These are phyloP conservation scores for Ceratocystis cacaofunesta DNA, from an alignment of 2,329 filamentous ascomycete species.

Conservation along the genomic window DNA sequence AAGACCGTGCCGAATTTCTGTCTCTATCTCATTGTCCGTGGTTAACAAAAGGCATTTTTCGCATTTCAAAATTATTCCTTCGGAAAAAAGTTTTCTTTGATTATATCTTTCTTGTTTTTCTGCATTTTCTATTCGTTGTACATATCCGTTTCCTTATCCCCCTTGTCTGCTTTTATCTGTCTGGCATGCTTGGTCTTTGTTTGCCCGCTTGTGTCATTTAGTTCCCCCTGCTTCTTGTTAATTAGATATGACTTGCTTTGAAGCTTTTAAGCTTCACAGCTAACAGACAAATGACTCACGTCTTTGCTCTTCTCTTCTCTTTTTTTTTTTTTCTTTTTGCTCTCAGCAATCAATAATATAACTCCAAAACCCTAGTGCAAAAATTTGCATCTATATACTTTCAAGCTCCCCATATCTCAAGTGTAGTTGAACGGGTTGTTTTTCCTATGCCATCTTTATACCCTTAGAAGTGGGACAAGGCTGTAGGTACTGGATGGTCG, in stretches of 20 bases:
- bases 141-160: neutral
- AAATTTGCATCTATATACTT: neutral
- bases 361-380: neutral
- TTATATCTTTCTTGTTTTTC: neutral
- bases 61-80: neutral
- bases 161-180: neutral
- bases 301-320: neutral
- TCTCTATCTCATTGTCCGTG: no score
- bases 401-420: neutral
- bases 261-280: neutral
- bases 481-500: neutral
- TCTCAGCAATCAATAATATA: neutral
- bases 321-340: neutral
- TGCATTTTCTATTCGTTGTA: neutral
- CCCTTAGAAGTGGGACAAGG: neutral
- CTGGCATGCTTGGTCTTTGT: neutral
- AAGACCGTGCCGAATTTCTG: no score
- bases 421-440: neutral
- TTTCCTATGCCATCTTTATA: neutral
- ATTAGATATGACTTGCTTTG: neutral
- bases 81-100: neutral
- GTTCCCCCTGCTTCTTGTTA: neutral
- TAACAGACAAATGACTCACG: neutral
- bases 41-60: neutral
- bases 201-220: neutral